These are phyloP conservation scores for Ajuga reptans DNA, from an alignment of 305 asterid species.

Conservation along the genomic window DNA sequence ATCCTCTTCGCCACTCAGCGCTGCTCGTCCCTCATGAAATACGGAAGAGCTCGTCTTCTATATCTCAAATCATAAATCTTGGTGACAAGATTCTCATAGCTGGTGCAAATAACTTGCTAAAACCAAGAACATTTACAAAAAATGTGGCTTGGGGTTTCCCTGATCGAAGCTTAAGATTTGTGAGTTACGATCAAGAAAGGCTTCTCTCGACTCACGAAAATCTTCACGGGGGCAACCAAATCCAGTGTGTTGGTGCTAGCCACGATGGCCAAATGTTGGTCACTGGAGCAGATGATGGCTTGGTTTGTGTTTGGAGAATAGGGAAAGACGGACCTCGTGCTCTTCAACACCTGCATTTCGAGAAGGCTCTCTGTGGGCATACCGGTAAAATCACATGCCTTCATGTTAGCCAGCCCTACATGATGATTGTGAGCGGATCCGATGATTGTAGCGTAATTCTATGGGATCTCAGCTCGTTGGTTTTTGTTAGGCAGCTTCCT, in stretches of 20 bases:
- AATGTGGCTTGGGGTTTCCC: slow-evolving; percentile 96
- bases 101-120: slow-evolving; percentile 65
- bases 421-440: slow-evolving; percentile 94
- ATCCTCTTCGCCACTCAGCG: slow-evolving; percentile 66
- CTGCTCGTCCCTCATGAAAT: slow-evolving; percentile 72
- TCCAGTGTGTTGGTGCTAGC: slow-evolving; percentile 81
- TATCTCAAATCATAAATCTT: slow-evolving; percentile 64
- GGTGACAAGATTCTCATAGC: slow-evolving; percentile 78
- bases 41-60: slow-evolving; percentile 68
- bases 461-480: slow-evolving; percentile 96
- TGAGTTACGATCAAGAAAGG: slow-evolving; percentile 81
- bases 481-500: slow-evolving; percentile 79
- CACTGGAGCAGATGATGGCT: slow-evolving; percentile 90
- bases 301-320: slow-evolving; percentile 80
- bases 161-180: slow-evolving; percentile 82
- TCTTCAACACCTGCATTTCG: slow-evolving; percentile 52
- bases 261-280: slow-evolving; percentile 83
- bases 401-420: slow-evolving; percentile 91
- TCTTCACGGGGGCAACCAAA: slow-evolving; percentile 95
- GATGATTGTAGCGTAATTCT: slow-evolving; percentile 82
- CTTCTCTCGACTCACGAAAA: slow-evolving; percentile 93
- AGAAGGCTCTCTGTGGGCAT: slow-evolving; percentile 84
- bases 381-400: slow-evolving; percentile 78
- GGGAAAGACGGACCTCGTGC: slow-evolving; percentile 70
- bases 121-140: slow-evolving; percentile 72